These are phyloP conservation scores for Astrothelium subdiscretum DNA, from an alignment of 495 filamentous ascomycete species.

Conservation along the genomic window DNA sequence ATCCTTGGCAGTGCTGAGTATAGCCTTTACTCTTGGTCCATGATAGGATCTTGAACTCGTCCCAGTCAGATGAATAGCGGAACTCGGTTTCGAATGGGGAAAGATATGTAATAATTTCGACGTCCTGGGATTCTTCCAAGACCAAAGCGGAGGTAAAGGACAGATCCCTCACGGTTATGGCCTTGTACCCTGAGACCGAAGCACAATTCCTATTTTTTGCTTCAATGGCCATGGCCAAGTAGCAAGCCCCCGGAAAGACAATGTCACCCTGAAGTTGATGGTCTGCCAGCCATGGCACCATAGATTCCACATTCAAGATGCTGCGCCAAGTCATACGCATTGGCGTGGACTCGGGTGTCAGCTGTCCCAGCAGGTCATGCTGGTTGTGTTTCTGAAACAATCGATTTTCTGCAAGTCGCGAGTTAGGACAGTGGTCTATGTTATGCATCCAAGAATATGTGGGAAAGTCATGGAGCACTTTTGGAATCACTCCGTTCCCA, in stretches of 20 bases:
- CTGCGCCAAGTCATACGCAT: background rate
- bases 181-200: background rate
- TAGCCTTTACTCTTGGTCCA: background rate
- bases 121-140: background rate
- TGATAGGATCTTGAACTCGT: background rate
- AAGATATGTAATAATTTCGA: background rate
- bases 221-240: slow-evolving; percentile 33
- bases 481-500: background rate
- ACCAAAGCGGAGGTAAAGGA: background rate
- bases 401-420: background rate
- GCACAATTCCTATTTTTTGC: slow-evolving; percentile 10
- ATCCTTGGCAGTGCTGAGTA: background rate
- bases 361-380: background rate
- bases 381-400: background rate
- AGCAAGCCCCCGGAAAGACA: slow-evolving; percentile 34
- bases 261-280: slow-evolving; percentile 30
- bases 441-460: background rate
- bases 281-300: slow-evolving; percentile 33
- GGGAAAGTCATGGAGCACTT: background rate
- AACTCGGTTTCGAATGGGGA: background rate
- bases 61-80: background rate
- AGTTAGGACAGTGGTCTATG: background rate
- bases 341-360: background rate
- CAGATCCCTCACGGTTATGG: background rate
- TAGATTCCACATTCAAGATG: background rate